A percentile compares a stretch with the other conserved stretches of the same genome.
Evolutionary conservation across 768 basidiomycete genomes (phyloP).

Genomic region (Megacollybia marginata): DNA sequence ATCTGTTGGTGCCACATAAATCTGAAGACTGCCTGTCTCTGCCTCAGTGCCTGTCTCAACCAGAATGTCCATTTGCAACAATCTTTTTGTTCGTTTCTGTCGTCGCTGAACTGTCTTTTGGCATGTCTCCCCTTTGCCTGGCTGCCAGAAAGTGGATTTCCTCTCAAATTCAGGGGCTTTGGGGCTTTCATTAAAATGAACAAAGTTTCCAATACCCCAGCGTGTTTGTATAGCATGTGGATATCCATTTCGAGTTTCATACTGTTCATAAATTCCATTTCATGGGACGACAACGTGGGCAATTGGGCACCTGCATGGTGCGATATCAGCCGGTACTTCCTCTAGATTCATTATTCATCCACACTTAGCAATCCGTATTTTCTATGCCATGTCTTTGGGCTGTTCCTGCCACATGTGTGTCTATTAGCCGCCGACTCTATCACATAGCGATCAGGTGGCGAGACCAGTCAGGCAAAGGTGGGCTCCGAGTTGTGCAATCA

Average conservation of each 20-base stretch:
- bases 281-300: constrained; percentile 46
- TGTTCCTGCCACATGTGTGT: constrained; percentile 45
- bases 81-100: too few relatives aligned
- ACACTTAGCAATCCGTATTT: constrained; percentile 33
- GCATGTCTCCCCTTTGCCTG: too few relatives aligned
- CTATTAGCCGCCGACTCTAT: constrained; percentile 61
- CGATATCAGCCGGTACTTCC: constrained; percentile 34
- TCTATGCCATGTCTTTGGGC: constrained; percentile 37
- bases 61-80: too few relatives aligned
- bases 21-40: too few relatives aligned
- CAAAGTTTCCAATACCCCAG: constrained; percentile 45
- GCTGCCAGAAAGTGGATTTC: too few relatives aligned
- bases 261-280: constrained; percentile 39
- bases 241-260: constrained; percentile 36
- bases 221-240: constrained; percentile 54
- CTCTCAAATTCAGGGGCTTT: too few relatives aligned
- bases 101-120: too few relatives aligned
- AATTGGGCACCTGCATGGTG: constrained; percentile 39
- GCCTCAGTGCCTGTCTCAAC: too few relatives aligned
- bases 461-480: not conserved
- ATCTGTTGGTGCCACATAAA: too few relatives aligned
- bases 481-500: not conserved
- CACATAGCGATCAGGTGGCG: constrained; percentile 30
- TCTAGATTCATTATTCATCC: not conserved
- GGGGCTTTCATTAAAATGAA: too few relatives aligned